Conservation (phyloP, 176 grass and related monocot species). For the Alloteropsis semialata region DNA sequence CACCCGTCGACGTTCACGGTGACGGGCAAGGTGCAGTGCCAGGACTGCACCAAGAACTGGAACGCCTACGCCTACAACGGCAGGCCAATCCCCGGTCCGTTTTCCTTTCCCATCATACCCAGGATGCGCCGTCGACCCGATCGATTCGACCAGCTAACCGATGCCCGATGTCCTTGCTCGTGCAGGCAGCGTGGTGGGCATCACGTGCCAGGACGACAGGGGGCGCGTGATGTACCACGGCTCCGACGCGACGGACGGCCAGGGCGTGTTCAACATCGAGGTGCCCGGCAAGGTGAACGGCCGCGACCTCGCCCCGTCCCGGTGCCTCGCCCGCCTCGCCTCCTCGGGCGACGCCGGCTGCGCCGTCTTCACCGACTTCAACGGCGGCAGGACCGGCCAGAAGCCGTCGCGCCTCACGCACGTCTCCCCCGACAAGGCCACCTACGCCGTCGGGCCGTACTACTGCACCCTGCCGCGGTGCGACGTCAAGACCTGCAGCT, state of each 20-base stretch:
- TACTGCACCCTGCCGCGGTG: slow-evolving; percentile 56
- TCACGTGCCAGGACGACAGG: slow-evolving; percentile 55
- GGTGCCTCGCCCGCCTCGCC: slow-evolving; percentile 52
- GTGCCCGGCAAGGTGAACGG: slow-evolving; percentile 29
- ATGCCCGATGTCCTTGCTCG: fast-evolving
- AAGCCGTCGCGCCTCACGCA: slow-evolving; percentile 22
- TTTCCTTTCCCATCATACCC: neutral
- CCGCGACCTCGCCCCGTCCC: neutral
- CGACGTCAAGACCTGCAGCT: neutral
- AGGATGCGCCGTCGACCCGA: neutral
- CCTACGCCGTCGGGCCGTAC: slow-evolving; percentile 57
- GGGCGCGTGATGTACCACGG: slow-evolving; percentile 40
- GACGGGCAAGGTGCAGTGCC: slow-evolving; percentile 66
- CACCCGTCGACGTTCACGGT: slow-evolving; percentile 45
- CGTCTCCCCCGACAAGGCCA: slow-evolving; percentile 6
- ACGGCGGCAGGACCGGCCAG: slow-evolving; percentile 50
- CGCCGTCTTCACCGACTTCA: slow-evolving; percentile 68
- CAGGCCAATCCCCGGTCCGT: slow-evolving; percentile 48
- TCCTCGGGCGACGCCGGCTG: slow-evolving; percentile 48
- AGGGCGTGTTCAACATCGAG: slow-evolving; percentile 52
- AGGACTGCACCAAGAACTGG: slow-evolving; percentile 87
- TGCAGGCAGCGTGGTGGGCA: slow-evolving; percentile 52
- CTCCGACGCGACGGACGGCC: slow-evolving; percentile 37
- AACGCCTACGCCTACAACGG: slow-evolving; percentile 60
- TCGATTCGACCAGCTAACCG: neutral